Evolutionary conservation across 208 protist genomes (phyloP).

Genomic region (Trypanosoma vivax): DNA sequence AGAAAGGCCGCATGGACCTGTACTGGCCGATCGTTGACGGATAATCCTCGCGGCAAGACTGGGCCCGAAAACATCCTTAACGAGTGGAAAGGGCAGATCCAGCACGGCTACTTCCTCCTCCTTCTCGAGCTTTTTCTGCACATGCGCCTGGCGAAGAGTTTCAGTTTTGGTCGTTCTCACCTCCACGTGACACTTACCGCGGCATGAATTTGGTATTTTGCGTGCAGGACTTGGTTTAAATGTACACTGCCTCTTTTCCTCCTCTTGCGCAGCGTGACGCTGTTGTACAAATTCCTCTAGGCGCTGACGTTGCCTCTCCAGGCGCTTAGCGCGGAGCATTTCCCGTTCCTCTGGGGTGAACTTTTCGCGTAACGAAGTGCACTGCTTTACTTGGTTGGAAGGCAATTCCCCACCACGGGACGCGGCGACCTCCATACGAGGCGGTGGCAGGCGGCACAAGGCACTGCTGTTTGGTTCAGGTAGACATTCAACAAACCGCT

Average conservation of each 20-base stretch:
- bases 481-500: slow-evolving; percentile 7
- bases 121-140: slow-evolving; percentile 12
- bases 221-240: slow-evolving; percentile 51
- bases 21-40: too few species aligned
- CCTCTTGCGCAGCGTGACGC: slow-evolving; percentile 21
- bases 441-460: slow-evolving; percentile 4
- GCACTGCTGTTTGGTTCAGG: slow-evolving; percentile 17
- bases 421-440: neutral
- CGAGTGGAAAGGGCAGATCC: slow-evolving; percentile 2
- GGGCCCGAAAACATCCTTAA: slow-evolving; percentile 12
- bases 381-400: neutral
- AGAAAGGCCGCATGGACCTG: too few species aligned
- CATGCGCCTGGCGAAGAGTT: slow-evolving; percentile 44
- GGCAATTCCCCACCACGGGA: neutral
- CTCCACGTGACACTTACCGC: slow-evolving; percentile 46
- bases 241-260: slow-evolving; percentile 24
- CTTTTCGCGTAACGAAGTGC: slow-evolving; percentile 32
- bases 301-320: slow-evolving; percentile 32
- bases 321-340: slow-evolving; percentile 25
- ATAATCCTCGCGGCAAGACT: too few species aligned
- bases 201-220: slow-evolving; percentile 69
- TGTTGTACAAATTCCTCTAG: slow-evolving; percentile 26
- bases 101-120: neutral
- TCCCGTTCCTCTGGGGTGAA: slow-evolving; percentile 34
- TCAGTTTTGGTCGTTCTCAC: slow-evolving; percentile 49